phyloP scores from a whole-genome alignment of 1,284 basidiomycete species.

The Ustilago trichophora region DNA sequence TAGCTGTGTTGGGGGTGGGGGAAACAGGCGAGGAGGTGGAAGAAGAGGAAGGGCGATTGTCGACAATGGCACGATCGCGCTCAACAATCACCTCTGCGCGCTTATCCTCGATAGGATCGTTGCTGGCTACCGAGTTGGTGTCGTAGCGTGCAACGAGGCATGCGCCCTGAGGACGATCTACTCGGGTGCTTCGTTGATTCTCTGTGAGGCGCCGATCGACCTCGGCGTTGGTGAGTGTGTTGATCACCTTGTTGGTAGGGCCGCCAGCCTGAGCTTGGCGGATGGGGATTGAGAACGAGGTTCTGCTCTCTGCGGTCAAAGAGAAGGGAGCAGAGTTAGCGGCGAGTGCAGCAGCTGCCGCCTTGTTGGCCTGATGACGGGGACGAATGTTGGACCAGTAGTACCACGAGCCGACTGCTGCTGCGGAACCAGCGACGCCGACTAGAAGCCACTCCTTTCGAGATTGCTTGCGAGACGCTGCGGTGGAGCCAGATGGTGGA shows the following conservation, averaged over 20 bases:
- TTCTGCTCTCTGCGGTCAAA: constrained; percentile 36
- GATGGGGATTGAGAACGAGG: constrained; percentile 59
- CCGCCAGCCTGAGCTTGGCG: constrained; percentile 45
- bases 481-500: constrained; percentile 30
- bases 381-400: constrained; percentile 60
- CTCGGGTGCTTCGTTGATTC: constrained; percentile 58
- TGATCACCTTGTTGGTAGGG: constrained; percentile 57
- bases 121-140: constrained; percentile 63
- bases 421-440: constrained; percentile 60
- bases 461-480: constrained; percentile 54
- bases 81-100: constrained; percentile 64
- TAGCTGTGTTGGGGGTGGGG: constrained; percentile 22
- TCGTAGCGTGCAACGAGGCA: constrained; percentile 64
- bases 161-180: constrained; percentile 55
- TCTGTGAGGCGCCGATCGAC: constrained; percentile 58
- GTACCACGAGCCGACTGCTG: constrained; percentile 63
- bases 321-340: constrained; percentile 44
- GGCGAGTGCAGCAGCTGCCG: constrained; percentile 27
- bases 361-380: constrained; percentile 36
- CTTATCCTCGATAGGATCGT: constrained; percentile 64
- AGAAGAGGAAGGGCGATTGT: constrained; percentile 14
- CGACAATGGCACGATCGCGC: constrained; percentile 54
- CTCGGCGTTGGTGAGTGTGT: constrained; percentile 54
- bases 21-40: constrained; percentile 12
- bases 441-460: constrained; percentile 63